Evolutionary conservation across 2,329 filamentous ascomycete genomes (phyloP).

Genomic region (Neophaeococcomyces mojaviensis): DNA sequence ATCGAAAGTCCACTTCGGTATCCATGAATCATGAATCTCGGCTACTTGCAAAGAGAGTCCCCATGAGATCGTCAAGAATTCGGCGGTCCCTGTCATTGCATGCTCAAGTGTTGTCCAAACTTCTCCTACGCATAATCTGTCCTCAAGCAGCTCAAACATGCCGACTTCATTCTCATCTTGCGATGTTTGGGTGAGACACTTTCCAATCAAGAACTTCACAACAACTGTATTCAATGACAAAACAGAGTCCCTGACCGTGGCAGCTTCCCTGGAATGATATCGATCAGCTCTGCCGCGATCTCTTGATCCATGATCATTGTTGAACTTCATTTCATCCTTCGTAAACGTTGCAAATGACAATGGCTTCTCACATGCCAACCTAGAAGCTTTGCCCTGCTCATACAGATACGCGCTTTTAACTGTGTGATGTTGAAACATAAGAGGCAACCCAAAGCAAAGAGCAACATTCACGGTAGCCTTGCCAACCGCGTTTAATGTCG

Average conservation of each 20-base stretch:
- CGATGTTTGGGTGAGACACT: not conserved
- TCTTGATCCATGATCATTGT: no score
- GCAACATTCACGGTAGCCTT: constrained; percentile 1
- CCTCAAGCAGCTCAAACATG: not conserved
- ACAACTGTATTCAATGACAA: not conserved
- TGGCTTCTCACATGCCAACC: not conserved
- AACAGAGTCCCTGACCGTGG: not conserved
- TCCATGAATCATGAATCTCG: not conserved
- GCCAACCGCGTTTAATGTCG: not conserved
- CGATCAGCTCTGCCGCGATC: no score
- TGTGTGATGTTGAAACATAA: constrained; percentile 3
- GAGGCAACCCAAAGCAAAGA: constrained; percentile 1
- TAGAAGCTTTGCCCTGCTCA: not conserved
- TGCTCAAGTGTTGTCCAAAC: constrained; percentile 2
- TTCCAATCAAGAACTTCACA: not conserved
- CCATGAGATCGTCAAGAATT: not conserved
- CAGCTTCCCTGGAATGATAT: no score
- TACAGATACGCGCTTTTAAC: not conserved
- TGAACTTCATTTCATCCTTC: not conserved
- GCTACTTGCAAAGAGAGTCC: not conserved
- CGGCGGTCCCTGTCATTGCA: not conserved
- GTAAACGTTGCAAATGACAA: constrained; percentile 1
- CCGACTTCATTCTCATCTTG: constrained; percentile 1
- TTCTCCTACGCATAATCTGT: not conserved
- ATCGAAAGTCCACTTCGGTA: not conserved